Evolutionary conservation across 495 filamentous ascomycete species (phyloP), one percentile per base, ranked within the genome.

Genomic region (Evernia prunastri): DNA sequence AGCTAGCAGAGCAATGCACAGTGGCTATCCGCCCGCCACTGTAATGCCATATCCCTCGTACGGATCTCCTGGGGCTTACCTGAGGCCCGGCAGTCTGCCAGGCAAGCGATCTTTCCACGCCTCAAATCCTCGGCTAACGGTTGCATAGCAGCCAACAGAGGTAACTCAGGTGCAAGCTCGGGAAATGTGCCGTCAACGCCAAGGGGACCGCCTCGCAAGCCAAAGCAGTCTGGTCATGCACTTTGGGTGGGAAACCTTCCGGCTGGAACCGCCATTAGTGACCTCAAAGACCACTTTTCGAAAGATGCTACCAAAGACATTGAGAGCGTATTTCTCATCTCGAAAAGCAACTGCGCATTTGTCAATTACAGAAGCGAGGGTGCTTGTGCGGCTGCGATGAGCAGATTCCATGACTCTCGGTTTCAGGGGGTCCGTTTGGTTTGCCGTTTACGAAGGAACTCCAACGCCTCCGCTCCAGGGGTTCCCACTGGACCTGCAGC

Each of bases 191-290:
- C 76, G 18, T 76, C 78, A 42, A 80, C 89, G 36, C 89, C 90
- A 56, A 84, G 91, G 67, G 92, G 92, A n/a, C 91, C 93, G 18
- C 90, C 92, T 17, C 81, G 92, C 68, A 97, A 96, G 69, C 93
- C 93, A 33, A 91, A 90, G 71, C 92, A 97, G 75, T 89, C 88
- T 11, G 94, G 94, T 4, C 89, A 96, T 74, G 93, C 94, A 6
- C 84, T 98, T 31, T 98, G 94, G 94, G 91, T 97, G 29, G 94
- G 94, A 31, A 98, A 98, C 74, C 79, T 98, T 0, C 92, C 94
- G 9, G 88, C 90, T 0, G 87, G 87, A 54, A 86, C 91, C 11
- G 86, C 82, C 37, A 80, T 98, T 37, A 83, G 88, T 64, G 88
- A 85, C 63, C 78, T 98, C 23, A 96, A 96, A 63, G 87, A 96